Conservation (phyloP, 306 rosid genomes). For the Sophora flavescens region DNA sequence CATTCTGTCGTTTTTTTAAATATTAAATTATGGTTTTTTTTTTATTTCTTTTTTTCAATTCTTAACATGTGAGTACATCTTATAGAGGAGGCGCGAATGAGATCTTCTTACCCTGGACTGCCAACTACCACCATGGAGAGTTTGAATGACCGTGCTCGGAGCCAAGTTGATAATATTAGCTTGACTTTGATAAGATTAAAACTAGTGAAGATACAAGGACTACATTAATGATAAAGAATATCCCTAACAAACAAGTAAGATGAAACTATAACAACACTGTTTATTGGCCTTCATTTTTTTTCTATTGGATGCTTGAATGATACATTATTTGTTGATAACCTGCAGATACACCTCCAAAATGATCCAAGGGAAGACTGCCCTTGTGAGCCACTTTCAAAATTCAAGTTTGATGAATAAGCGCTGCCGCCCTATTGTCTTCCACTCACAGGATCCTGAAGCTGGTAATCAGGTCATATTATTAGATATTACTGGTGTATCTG, state of each 20-base stretch:
- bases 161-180: slow-evolving; percentile 85
- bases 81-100: too few relatives aligned
- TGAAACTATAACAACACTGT: slow-evolving; percentile 38
- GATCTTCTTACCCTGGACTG: slow-evolving; percentile 72
- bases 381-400: slow-evolving; percentile 95
- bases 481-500: neutral
- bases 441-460: slow-evolving; percentile 82
- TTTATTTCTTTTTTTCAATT: too few relatives aligned
- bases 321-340: slow-evolving; percentile 39
- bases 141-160: slow-evolving; percentile 76
- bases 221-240: slow-evolving; percentile 95
- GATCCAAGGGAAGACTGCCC: slow-evolving; percentile 97
- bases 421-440: slow-evolving; percentile 95
- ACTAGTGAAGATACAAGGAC: slow-evolving; percentile 91
- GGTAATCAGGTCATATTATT: slow-evolving; percentile 71
- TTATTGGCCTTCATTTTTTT: slow-evolving; percentile 5
- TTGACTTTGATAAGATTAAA: slow-evolving; percentile 86
- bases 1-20: too few relatives aligned
- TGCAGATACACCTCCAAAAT: slow-evolving; percentile 94
- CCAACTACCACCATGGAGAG: slow-evolving; percentile 65
- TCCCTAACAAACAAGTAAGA: slow-evolving; percentile 98
- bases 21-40: too few relatives aligned
- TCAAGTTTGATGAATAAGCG: slow-evolving; percentile 99
- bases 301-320: slow-evolving; percentile 33
- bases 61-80: too few relatives aligned